These are phyloP conservation scores for Aciculosporium take DNA, from an alignment of 2,329 filamentous ascomycete species.

Conservation along the genomic window DNA sequence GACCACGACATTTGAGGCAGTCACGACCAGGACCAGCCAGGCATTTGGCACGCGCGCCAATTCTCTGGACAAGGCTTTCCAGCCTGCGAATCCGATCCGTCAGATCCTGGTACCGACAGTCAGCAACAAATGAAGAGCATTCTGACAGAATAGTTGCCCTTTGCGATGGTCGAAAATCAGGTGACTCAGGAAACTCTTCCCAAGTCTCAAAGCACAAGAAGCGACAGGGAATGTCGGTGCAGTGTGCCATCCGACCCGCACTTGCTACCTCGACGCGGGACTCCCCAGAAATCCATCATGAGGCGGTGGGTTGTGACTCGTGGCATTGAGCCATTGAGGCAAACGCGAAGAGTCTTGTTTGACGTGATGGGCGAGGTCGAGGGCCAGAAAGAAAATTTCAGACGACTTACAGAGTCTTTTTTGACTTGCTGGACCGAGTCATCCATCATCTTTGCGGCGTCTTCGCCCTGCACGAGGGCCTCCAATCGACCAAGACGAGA, in stretches of 20 bases:
- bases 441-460: neutral
- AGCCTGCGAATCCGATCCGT: slow-evolving; percentile 5
- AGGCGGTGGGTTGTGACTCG: too few relatives aligned
- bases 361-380: too few relatives aligned
- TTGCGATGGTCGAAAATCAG: neutral
- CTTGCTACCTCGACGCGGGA: too few relatives aligned
- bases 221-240: neutral
- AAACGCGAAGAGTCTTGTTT: too few relatives aligned
- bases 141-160: neutral
- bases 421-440: neutral
- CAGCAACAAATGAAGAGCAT: neutral
- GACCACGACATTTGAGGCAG: neutral
- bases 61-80: slow-evolving; percentile 5
- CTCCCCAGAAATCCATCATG: too few relatives aligned
- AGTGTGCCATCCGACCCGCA: neutral
- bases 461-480: neutral
- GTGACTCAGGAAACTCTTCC: neutral
- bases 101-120: slow-evolving; percentile 3
- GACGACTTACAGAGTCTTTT: neutral
- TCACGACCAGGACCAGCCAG: neutral
- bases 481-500: neutral
- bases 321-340: too few relatives aligned
- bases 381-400: neutral
- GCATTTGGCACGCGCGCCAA: neutral
- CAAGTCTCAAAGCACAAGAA: neutral